Base-by-base conservation (phyloP, 2,329 filamentous ascomycete species). In the Bretziella fagacearum region DNA sequence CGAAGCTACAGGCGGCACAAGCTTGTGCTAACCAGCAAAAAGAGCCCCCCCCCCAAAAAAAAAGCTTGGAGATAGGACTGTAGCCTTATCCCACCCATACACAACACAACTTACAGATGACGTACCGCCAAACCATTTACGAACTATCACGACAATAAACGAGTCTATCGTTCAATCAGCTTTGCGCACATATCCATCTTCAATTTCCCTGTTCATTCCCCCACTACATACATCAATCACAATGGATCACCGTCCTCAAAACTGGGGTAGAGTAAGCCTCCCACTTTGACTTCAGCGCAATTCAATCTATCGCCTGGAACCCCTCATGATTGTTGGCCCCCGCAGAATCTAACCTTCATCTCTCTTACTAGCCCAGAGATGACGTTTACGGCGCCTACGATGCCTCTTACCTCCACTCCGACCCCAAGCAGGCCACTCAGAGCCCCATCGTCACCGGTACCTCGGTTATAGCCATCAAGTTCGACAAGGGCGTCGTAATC, bases 331-430 rank as follows among this genome's bases (percentile, higher is more conserved):
- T n/a, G n/a, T n/a, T n/a, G n/a, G n/a, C n/a, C n/a, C n/a, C n/a
- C n/a, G n/a, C 23, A 30, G 13, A 46, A 27, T 45, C 52, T 57
- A 51, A 56, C 47, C 13, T 27, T 25, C 13, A 26, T 18, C 7
- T 45, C 49, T 26, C 26, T 36, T 47, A 39, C 52, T 58, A 98
- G 91, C 91, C 91, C 61, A 81, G 91, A 73, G 84, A 98, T 66
- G 91, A 98, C 65, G 73, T 96, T 60, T 98, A 96, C 67, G 91
- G 91, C 57, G 71, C 81, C 58, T 98, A 98, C 66, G 84, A 96
- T 66, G 69, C 72, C 59, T 84, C 86, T 50, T 87, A 89, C 63
- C 79, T 96, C 60, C 76, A 84, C 57, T 68, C 65, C 44, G 71
- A 69, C 48, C 84, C 87, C 50, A 86, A 77, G 60, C 77, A 86